Evolutionary conservation across 768 basidiomycete species (phyloP).

Genomic region (Melanogaster broomeanus): DNA sequence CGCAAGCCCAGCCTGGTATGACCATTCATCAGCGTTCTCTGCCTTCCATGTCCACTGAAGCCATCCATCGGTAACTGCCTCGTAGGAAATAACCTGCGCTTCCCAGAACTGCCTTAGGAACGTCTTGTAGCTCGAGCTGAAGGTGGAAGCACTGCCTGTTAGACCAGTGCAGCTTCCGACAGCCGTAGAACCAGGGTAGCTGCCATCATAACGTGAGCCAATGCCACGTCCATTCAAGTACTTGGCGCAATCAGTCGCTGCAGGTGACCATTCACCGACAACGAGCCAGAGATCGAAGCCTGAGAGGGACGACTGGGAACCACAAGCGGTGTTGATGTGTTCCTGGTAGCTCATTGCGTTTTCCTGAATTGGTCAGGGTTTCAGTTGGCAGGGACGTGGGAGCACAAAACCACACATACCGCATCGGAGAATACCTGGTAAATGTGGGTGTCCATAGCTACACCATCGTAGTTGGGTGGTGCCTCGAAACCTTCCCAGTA

Average conservation of each 20-base stretch:
- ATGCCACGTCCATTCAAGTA: constrained; percentile 77
- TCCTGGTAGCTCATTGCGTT: constrained; percentile 47
- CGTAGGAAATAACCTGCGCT: constrained; percentile 76
- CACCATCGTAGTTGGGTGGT: constrained; percentile 55
- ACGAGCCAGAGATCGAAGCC: constrained; percentile 72
- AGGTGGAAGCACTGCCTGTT: constrained; percentile 74
- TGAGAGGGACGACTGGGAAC: constrained; percentile 43
- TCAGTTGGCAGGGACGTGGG: background rate
- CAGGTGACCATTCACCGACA: constrained; percentile 88
- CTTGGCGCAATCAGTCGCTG: constrained; percentile 64
- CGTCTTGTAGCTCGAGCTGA: constrained; percentile 76
- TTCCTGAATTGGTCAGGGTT: constrained; percentile 32
- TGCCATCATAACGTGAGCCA: constrained; percentile 66
- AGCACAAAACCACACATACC: constrained; percentile 39
- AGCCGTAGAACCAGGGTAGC: constrained; percentile 58
- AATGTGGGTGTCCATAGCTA: constrained; percentile 78
- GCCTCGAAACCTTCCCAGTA: constrained; percentile 69
- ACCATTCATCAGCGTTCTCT: constrained; percentile 86
- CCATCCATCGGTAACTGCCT: constrained; percentile 68
- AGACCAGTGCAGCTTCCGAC: constrained; percentile 75
- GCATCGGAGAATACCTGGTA: constrained; percentile 71
- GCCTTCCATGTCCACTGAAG: constrained; percentile 86
- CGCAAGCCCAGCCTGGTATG: constrained; percentile 77
- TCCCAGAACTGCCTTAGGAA: constrained; percentile 85
- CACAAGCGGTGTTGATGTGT: constrained; percentile 66